Conservation (phyloP, 2,329 filamentous ascomycete species). For the Verticillium klebahnii region DNA sequence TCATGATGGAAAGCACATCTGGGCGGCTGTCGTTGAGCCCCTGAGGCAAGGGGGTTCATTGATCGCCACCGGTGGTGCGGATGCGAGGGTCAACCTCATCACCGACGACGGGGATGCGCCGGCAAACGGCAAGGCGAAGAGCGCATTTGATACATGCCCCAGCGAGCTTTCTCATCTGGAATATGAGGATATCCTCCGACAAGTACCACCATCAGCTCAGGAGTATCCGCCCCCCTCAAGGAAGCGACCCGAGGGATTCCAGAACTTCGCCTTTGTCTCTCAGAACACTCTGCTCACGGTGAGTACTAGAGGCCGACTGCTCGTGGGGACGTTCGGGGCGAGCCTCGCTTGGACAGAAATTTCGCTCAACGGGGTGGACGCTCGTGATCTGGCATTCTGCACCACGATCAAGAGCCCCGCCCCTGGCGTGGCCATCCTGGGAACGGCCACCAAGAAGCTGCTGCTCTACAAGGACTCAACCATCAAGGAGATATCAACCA, state of each 20-base stretch:
- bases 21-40: conserved; percentile 48
- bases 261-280: conserved; percentile 60
- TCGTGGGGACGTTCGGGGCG: conserved; percentile 36
- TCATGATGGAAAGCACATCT: conserved; percentile 87
- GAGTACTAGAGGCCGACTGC: conserved; percentile 56
- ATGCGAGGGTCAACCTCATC: conserved; percentile 62
- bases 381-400: conserved; percentile 37
- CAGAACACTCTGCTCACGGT: conserved; percentile 47
- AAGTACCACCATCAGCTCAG: conserved; percentile 8
- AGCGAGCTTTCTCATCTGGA: conserved; percentile 19
- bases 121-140: neutral
- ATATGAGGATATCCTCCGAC: conserved; percentile 25
- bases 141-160: neutral
- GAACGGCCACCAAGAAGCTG: conserved; percentile 42
- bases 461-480: conserved; percentile 34
- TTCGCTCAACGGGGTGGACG: conserved; percentile 23
- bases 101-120: conserved; percentile 13
- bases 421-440: conserved; percentile 38
- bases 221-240: neutral
- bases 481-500: conserved; percentile 28
- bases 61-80: conserved; percentile 73
- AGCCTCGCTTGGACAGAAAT: conserved; percentile 39
- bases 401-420: conserved; percentile 39
- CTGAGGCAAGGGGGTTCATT: neutral
- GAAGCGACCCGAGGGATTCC: conserved; percentile 29